These are phyloP conservation scores for Irpex rosettiformis DNA, from an alignment of 1,284 basidiomycete genomes.

Conservation along the genomic window DNA sequence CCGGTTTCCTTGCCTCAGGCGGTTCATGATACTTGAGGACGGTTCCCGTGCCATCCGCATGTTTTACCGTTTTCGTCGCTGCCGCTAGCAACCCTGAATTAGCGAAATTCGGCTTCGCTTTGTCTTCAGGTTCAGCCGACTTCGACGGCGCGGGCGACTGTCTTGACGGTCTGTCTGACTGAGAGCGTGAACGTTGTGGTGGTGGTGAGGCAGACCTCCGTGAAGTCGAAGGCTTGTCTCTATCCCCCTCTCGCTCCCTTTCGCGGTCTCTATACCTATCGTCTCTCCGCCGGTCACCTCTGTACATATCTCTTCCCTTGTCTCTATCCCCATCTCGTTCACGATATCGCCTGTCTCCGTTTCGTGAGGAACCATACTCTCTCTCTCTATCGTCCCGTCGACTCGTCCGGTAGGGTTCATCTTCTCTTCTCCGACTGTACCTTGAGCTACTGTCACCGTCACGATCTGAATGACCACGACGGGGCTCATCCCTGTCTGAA, in stretches of 20 bases:
- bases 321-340: constrained; percentile 13
- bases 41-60: constrained; percentile 73
- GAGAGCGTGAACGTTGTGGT: constrained; percentile 35
- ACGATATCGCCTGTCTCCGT: constrained; percentile 1
- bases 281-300: constrained; percentile 1
- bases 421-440: not conserved
- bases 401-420: not conserved
- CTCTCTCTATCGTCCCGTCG: not conserved
- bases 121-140: constrained; percentile 36
- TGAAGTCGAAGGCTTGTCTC: constrained; percentile 27
- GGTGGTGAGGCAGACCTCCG: constrained; percentile 59
- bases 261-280: constrained; percentile 2
- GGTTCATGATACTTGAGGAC: constrained; percentile 99
- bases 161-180: constrained; percentile 22
- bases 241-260: not conserved
- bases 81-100: constrained; percentile 91
- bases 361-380: not conserved
- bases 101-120: constrained; percentile 83
- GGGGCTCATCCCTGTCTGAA: not conserved
- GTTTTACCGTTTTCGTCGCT: constrained; percentile 86
- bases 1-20: constrained; percentile 93
- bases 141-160: constrained; percentile 33
- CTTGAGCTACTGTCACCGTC: not conserved
- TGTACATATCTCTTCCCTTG: constrained; percentile 9
- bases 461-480: not conserved